Evolutionary conservation across 129 eudicot species (phyloP), one percentile per base, ranked within the genome.

Genomic region (Ambrosia artemisiifolia): DNA sequence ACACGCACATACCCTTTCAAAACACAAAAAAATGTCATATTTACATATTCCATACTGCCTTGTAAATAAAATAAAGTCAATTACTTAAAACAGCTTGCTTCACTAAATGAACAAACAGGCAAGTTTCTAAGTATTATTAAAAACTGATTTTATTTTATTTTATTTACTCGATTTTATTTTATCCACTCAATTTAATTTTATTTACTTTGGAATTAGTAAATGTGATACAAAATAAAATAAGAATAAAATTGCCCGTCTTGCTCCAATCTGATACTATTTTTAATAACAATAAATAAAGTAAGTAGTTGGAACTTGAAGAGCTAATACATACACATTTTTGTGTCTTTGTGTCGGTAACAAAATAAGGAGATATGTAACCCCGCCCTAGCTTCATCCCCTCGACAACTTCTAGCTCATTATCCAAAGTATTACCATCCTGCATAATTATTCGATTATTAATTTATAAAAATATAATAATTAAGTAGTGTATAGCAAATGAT

Each of bases 321-420:
- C 20, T 65, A 33, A 35, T 72, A 75, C 99, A 76, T 86, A 94
- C 99, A 83, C 96, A 94, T 85, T 86, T 94, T 76, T 87, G 87
- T 19, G 97, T 88, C 87, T 86, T 88, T 75, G 50, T 61, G 56
- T 90, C 86, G 54, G 93, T 94, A 30, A 90, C 86, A 75, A 94
- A 94, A 75, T 88, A 90, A 44, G 97, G 96, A 79, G 99, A 94
- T 79, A 94, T 88, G 78, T 90, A 94, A 75, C 99, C 97, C 73
- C 99, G 80, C 53, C 84, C 88, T 65, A 94, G 89, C 83, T 94
- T 90, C 99, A 94, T 94, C 77, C 99, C 97, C 70, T 94, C 99
- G 74, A 94, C 99, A 75, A 94, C 99, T 79, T 94, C 97, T 78
- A 94, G 83, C 63, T 90, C 99, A 65, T 94, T 79, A 75, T 84